Base-by-base conservation (phyloP, 148 eudicot genomes). In the Vaccinium macrocarpon region DNA sequence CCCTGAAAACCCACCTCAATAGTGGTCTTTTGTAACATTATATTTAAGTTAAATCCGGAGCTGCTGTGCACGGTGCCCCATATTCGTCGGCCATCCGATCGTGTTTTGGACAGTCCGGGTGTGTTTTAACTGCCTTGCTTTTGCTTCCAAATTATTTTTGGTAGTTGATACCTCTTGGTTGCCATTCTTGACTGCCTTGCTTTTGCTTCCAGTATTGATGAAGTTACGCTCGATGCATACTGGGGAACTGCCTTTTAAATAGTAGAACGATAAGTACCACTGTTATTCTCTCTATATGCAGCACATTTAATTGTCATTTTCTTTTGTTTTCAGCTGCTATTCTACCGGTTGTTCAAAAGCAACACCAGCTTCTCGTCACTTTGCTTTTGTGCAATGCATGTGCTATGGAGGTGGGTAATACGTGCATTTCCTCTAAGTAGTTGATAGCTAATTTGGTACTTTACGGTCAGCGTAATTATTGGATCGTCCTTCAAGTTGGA, bases 301-400 rank as follows among this genome's bases (percentile, higher is more conserved):
- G 19, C 50, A 25, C 13, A 23, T 66, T 18, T 38, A 6, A 82
- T 50, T 79, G 7, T 83, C 5, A 56, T 4, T 86, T 78, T 82
- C n/a, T 81, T 80, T 80, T 61, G 38, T 83, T 35, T 89, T 59
- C 92, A 96, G 99, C 98, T 88, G 87, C 82, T 83, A 94, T 96
- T 77, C 86, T 94, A 32, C 99, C 99, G 8, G 99, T 96, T 82
- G 97, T 96, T 35, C 95, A 96, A 87, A 94, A 89, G 91, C 99
- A 96, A 84, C 98, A 96, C 86, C 99, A 96, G 84, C 95, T 96
- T 85, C 94, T 96, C 68, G 99, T 96, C 51, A 94, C 97, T 78
- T 89, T 96, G 91, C 95, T 96, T 62, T 80, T 96, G 76, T 95
- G 99, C 74, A 96, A 96, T 91, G 98, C 99, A 29, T 93, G 93